Evolutionary conservation across 2,329 filamentous ascomycete species (phyloP), one percentile per base, ranked within the genome.

Genomic region (Microcera coccophila): DNA sequence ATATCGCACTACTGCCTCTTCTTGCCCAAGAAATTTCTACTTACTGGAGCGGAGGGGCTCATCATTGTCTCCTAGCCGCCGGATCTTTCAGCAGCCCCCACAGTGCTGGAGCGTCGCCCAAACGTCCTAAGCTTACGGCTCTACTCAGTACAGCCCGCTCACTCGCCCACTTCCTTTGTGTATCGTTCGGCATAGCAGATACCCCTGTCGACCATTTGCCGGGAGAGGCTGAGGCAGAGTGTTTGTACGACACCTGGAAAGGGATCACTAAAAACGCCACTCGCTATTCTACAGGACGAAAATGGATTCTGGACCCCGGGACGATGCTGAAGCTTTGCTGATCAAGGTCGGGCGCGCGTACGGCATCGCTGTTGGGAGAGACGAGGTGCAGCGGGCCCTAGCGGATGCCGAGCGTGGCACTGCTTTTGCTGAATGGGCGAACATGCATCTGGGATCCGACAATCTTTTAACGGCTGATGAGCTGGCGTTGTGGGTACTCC

Each of bases 391-490:
- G 39, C 54, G 56, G 12, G 66, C 63, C 28, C 55, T 74, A 28
- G 46, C 57, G 11, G 65, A 72, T 41, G 50, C 54, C 2, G 50
- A 64, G 8, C 55, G 62, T 26, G 66, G 64, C 22, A 52, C 62
- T 3, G 57, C 60, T 4, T 62, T 76, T 35, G 58, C 61, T 3
- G 68, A 69, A 35, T 82, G 78, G 78, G 71, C 71, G 14, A 58
- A 64, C 20, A 57, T 66, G 49, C 73, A 78, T 54, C 63, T 81
- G 24, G 62, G 61, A 11, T 55, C 63, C 2, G 75, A 79, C 47
- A 78, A 74, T 19, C 65, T 82, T 11, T 62, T 82, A 31, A 74
- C 72, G 33, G 65, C 63, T 42, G 73, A 80, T 53, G 78, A 82
- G 61, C 62, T 78, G 45, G 66, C 69, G 36, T 56, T 75, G 78